Percentiles rank a stretch among this genome's conserved stretches.
phyloP scores from a whole-genome alignment of 768 basidiomycete genomes.

The Rhizopogon roseolus region DNA sequence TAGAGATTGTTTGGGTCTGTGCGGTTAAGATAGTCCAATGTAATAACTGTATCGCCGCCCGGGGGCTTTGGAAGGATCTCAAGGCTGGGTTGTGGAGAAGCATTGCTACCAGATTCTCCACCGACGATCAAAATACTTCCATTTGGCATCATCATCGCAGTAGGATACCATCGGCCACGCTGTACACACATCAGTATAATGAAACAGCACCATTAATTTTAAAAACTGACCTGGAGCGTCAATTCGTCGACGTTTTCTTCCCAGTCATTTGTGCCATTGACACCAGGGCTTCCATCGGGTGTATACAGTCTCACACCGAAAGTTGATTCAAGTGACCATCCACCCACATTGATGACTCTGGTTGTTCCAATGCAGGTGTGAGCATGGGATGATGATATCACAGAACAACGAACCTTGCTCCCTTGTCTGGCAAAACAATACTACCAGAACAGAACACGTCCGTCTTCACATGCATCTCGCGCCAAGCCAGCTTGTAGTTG shows the following conservation, averaged over 20 bases:
- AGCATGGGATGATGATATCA: neutral
- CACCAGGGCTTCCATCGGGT: constrained; percentile 62
- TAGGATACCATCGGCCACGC: constrained; percentile 71
- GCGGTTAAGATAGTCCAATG: constrained; percentile 61
- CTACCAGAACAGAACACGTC: constrained; percentile 80
- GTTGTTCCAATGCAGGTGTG: neutral
- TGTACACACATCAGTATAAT: constrained; percentile 14
- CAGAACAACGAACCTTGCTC: constrained; percentile 24
- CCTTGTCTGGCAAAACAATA: constrained; percentile 72
- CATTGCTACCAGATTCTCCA: constrained; percentile 72
- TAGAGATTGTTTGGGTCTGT: constrained; percentile 82
- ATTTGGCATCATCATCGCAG: constrained; percentile 64
- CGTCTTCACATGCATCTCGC: constrained; percentile 69
- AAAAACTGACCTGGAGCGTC: constrained; percentile 48
- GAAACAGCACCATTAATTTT: neutral
- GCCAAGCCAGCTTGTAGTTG: constrained; percentile 51
- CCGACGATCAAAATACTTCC: constrained; percentile 72
- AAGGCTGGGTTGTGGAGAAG: constrained; percentile 56
- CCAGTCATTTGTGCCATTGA: constrained; percentile 77
- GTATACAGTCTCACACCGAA: constrained; percentile 70
- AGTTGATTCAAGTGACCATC: constrained; percentile 67
- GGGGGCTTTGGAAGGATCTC: constrained; percentile 66
- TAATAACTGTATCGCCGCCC: constrained; percentile 57
- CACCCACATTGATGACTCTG: constrained; percentile 22
- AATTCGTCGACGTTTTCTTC: constrained; percentile 62